Conservation (phyloP, 305 asterid genomes). For the Fraxinus nigra region DNA sequence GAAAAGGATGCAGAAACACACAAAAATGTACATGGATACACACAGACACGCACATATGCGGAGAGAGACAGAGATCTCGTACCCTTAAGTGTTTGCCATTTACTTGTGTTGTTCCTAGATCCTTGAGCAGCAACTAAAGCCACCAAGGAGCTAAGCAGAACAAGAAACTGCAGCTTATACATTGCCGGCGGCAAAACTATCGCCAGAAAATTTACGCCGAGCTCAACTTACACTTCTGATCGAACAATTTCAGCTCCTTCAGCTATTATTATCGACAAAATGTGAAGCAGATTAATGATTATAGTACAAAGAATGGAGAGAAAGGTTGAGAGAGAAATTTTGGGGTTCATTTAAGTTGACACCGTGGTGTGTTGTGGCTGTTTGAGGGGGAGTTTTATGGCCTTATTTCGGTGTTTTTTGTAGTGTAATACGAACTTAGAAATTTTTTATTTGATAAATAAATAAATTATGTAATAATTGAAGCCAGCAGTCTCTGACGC, state of each 20-base stretch:
- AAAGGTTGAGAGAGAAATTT: neutral
- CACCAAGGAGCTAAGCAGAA: conserved; percentile 34
- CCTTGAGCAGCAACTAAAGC: conserved; percentile 51
- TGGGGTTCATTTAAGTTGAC: neutral
- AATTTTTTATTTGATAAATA: neutral
- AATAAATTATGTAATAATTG: neutral
- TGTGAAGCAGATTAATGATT: neutral
- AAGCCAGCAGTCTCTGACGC: neutral
- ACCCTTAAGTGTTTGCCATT: conserved; percentile 62
- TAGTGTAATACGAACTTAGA: neutral
- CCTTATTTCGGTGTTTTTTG: neutral
- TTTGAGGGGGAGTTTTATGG: neutral
- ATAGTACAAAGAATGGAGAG: neutral
- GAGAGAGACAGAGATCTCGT: neutral
- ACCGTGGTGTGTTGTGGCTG: neutral
- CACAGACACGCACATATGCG: neutral
- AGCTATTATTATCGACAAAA: neutral
- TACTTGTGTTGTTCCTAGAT: conserved; percentile 30
- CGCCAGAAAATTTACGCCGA: neutral
- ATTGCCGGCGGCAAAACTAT: conserved; percentile 9
- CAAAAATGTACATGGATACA: neutral
- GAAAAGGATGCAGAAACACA: neutral
- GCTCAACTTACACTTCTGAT: neutral
- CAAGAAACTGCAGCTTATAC: conserved; percentile 9
- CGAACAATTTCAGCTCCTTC: neutral